Evolutionary conservation across 768 basidiomycete species (phyloP), one percentile per base, ranked within the genome.

Genomic region (Terana coerulea): DNA sequence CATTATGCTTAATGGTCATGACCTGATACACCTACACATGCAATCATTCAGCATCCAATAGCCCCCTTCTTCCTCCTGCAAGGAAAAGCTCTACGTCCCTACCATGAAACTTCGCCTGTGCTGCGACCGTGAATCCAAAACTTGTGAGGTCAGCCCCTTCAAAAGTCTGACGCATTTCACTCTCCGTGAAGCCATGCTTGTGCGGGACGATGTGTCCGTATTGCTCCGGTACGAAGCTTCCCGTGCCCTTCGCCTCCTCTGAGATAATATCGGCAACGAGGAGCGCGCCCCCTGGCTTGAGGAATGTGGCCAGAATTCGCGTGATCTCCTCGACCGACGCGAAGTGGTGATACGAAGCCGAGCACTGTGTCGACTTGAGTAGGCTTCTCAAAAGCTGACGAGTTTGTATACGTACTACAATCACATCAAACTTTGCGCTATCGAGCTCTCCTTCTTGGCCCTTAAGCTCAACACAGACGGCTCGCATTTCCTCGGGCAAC

Each of bases 341-440:
- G 48, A 87, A 73, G 61, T 87, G 85, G 55, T 87, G 85, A 59
- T 84, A 87, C 1, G 86, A 71, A 24, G 71, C 67, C 8, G 76
- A 71, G 58, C 86, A 89, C 87, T 89, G 54, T 6, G 36, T n/a
- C 5, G 22, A 10, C n/a, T n/a, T n/a, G 26, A 21, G 6, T 12
- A 9, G 26, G 15, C 1, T 5, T 37, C 25, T 12, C 36, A 22
- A 1, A 46, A 24, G 37, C 24, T n/a, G n/a, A n/a, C n/a, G n/a
- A 29, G 9, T 7, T 10, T 14, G 14, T n/a, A 44, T 17, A 69
- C 86, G 60, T 62, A 91, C 89, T 6, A 84, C 76, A 51, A 88
- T 70, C 34, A 88, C 74, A 62, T 92, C 87, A 56, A 90, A 91
- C 47, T 73, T 76, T 48, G 65, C 63, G 4, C 75, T 79, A 12